Conservation (phyloP, 345 rosid species). For the Rubroshorea leprosula region DNA sequence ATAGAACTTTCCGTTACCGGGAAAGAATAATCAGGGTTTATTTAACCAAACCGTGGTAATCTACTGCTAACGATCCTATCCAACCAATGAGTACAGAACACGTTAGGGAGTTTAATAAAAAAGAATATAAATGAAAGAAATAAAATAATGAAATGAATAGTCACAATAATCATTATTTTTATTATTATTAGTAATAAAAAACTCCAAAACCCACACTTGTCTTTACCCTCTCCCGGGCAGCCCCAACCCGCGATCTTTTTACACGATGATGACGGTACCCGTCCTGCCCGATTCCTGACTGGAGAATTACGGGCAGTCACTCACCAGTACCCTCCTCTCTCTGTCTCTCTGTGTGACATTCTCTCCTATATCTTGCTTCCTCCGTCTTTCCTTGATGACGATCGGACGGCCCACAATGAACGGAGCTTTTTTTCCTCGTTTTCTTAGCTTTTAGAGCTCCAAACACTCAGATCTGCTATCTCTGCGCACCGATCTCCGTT, state of each 20-base stretch:
- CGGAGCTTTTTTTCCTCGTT: conserved; percentile 21
- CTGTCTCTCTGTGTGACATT: conserved; percentile 4
- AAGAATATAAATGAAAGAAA: neutral
- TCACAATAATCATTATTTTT: neutral
- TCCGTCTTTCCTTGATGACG: conserved; percentile 36
- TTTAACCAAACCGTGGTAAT: neutral
- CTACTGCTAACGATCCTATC: neutral
- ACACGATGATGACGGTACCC: conserved; percentile 17
- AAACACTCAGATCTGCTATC: conserved; percentile 40
- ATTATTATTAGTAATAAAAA: neutral
- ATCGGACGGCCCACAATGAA: conserved; percentile 61
- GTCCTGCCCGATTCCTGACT: conserved; percentile 25
- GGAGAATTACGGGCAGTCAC: conserved; percentile 40
- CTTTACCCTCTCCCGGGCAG: conserved; percentile 26
- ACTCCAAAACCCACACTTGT: conserved; percentile 17
- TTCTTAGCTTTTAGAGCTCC: conserved; percentile 31
- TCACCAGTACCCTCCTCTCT: conserved; percentile 24
- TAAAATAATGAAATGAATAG: neutral
- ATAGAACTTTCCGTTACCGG: neutral
- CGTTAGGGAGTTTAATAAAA: neutral
- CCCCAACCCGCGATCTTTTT: conserved; percentile 16
- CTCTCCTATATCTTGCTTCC: conserved; percentile 28
- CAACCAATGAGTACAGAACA: too few relatives aligned
- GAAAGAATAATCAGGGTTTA: neutral
- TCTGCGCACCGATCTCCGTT: conserved; percentile 32